A percentile compares a stretch with the other conserved stretches of the same genome.
These are phyloP conservation scores for Boechera retrofracta DNA, from an alignment of 345 rosid genomes.

Conservation along the genomic window DNA sequence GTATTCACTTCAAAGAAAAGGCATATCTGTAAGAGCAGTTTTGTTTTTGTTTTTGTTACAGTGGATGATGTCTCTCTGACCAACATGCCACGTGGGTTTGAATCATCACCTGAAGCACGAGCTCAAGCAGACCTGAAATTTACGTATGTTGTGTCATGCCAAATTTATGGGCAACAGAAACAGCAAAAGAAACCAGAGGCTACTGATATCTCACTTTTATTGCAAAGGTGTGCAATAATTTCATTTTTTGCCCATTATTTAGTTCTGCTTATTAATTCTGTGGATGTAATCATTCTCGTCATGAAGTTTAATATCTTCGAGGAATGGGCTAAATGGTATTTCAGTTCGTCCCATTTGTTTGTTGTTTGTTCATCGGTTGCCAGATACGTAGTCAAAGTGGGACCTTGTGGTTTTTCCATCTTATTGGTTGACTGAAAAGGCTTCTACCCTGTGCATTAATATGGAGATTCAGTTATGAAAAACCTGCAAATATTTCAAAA, in stretches of 20 bases:
- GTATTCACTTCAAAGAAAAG: slow-evolving; percentile 4
- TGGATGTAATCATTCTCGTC: slow-evolving; percentile 23
- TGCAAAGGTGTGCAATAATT: slow-evolving; percentile 66
- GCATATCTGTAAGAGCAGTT: slow-evolving; percentile 36
- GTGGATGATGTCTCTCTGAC: slow-evolving; percentile 64
- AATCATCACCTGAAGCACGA: slow-evolving; percentile 75
- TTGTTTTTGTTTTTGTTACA: slow-evolving; percentile 37
- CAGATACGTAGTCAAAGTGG: not conserved
- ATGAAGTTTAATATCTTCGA: slow-evolving; percentile 17
- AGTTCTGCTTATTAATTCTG: slow-evolving; percentile 23
- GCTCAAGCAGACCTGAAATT: slow-evolving; percentile 97
- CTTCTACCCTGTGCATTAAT: not conserved
- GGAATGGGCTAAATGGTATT: slow-evolving; percentile 26
- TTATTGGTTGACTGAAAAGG: too few relatives aligned
- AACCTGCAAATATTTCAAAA: slow-evolving; percentile 13
- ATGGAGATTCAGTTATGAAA: slow-evolving; percentile 11
- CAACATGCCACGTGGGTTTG: slow-evolving; percentile 71
- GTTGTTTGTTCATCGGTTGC: slow-evolving; percentile 4
- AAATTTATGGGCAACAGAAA: slow-evolving; percentile 97
- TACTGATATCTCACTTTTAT: slow-evolving; percentile 86
- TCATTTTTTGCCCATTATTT: not conserved
- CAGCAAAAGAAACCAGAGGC: slow-evolving; percentile 88
- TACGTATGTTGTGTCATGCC: slow-evolving; percentile 97
- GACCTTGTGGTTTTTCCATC: too few relatives aligned
- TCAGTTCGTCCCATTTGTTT: slow-evolving; percentile 24